phyloP scores from a whole-genome alignment of 768 basidiomycete genomes.

The Kwoniella sp. region DNA sequence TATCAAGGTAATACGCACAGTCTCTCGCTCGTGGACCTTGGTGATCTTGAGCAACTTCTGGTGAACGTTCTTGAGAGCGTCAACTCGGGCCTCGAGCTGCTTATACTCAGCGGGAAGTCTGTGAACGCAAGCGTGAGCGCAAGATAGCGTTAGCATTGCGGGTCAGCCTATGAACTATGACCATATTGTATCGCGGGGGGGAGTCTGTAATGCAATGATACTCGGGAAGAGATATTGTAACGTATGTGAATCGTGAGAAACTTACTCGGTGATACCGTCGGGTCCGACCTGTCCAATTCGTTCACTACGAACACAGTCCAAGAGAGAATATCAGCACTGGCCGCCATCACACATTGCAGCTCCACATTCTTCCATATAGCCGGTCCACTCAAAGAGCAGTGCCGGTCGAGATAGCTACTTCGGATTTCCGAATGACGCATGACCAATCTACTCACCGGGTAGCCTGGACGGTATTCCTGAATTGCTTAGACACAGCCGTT shows the following conservation, averaged over 20 bases:
- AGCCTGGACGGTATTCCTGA: conserved; percentile 54
- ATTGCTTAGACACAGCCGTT: conserved; percentile 44
- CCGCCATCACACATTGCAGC: no score
- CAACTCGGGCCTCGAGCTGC: conserved; percentile 90
- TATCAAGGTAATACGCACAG: no score
- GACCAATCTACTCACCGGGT: conserved; percentile 52
- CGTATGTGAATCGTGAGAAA: no score
- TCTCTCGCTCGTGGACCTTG: conserved; percentile 82
- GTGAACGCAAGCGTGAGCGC: background rate
- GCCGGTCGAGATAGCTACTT: no score
- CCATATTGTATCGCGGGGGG: no score
- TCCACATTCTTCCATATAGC: no score
- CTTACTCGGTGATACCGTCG: conserved; percentile 90
- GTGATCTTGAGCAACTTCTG: conserved; percentile 76
- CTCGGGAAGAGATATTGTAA: no score
- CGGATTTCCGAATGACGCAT: no score
- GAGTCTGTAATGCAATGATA: no score
- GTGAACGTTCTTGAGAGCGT: conserved; percentile 81
- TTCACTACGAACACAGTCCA: conserved; percentile 59
- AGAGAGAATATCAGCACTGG: background rate
- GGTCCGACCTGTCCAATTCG: conserved; percentile 82
- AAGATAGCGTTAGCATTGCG: background rate
- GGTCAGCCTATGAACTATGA: background rate
- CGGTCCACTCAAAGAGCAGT: no score
- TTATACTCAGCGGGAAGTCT: conserved; percentile 75